Percentiles rank a stretch among this genome's conserved stretches.
Conservation (phyloP, 2,329 filamentous ascomycete genomes). For the Cryphonectria naterciae region DNA sequence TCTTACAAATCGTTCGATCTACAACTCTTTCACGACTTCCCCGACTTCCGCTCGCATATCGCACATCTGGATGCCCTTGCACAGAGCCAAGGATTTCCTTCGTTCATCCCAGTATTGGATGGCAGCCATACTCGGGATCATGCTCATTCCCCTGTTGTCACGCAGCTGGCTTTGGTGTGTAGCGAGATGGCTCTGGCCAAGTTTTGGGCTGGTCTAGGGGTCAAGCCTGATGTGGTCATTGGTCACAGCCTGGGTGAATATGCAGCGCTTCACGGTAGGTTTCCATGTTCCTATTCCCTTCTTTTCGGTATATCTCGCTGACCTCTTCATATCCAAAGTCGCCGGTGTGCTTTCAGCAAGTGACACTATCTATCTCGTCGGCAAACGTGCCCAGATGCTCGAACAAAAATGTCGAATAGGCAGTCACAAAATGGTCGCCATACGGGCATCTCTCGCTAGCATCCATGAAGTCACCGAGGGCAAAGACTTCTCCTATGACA, state of each 20-base stretch:
- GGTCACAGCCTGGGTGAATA: slow-evolving; percentile 70
- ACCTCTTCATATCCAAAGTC: slow-evolving; percentile 36
- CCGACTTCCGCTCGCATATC: slow-evolving; percentile 41
- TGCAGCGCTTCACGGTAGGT: slow-evolving; percentile 58
- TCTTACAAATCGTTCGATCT: slow-evolving; percentile 38
- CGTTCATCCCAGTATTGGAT: slow-evolving; percentile 48
- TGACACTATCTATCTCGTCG: slow-evolving; percentile 66
- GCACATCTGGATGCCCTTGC: slow-evolving; percentile 39
- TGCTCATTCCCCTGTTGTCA: slow-evolving; percentile 30
- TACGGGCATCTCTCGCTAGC: slow-evolving; percentile 35
- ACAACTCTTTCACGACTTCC: slow-evolving; percentile 39
- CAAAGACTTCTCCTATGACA: slow-evolving; percentile 38
- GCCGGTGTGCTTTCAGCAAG: slow-evolving; percentile 66
- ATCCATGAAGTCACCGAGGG: slow-evolving; percentile 31
- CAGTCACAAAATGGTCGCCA: slow-evolving; percentile 42
- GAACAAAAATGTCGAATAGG: slow-evolving; percentile 54
- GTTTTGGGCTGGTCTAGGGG: slow-evolving; percentile 49
- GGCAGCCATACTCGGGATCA: slow-evolving; percentile 34
- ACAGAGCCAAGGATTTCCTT: slow-evolving; percentile 41
- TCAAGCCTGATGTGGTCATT: slow-evolving; percentile 48
- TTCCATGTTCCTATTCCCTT: neutral
- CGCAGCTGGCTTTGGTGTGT: slow-evolving; percentile 45
- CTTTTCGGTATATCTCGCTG: neutral
- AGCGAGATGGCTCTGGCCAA: slow-evolving; percentile 48
- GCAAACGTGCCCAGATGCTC: slow-evolving; percentile 59